Evolutionary conservation across 1,139 yeast species (phyloP), one percentile per base, ranked within the genome.

Genomic region (Geotrichum histeridarum): DNA sequence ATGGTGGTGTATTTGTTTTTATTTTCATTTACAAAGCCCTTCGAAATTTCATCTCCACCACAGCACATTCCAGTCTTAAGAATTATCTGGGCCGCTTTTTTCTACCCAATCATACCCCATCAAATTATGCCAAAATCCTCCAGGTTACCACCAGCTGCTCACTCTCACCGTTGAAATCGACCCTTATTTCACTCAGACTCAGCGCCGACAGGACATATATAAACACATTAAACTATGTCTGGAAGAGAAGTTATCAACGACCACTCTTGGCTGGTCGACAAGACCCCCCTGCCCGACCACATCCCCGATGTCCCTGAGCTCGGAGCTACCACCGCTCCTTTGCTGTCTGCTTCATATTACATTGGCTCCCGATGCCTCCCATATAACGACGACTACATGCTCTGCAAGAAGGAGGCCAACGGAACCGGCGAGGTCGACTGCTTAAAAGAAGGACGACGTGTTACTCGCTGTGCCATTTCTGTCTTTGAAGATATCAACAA

Each of bases 281-380:
- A 76, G 39, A 79, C 82, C 57, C 82, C 83, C 54, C 73, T 87
- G 71, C 95, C 95, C 36, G 70, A 72, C 43, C 80, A 79, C 63
- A 80, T 87, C 59, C 95, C 95, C 8, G 84, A 81, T 52, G 95
- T 87, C 12, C 84, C 83, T 53, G 96, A 88, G 71, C 84, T 88
- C 37, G 96, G 96, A 14, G 93, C 94, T 60, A 85, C 95, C 2
- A 84, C 94, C 2, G 95, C 93, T 7, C 95, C 96, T 27, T 76
- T 88, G 62, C 75, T 83, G 64, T 80, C 89, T 44, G 95, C 95
- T 14, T 77, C 94, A 7, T 88, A 73, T 71, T 88, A 81, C 72
- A 88, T 88, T 64, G 95, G 93, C 8, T 90, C 85, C 58, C 77
- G 84, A 67, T 88, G 96, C 71, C 75, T 77, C 63, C 85, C 89